Conservation (phyloP, 768 basidiomycete species). For the Psilocybe sp. region DNA sequence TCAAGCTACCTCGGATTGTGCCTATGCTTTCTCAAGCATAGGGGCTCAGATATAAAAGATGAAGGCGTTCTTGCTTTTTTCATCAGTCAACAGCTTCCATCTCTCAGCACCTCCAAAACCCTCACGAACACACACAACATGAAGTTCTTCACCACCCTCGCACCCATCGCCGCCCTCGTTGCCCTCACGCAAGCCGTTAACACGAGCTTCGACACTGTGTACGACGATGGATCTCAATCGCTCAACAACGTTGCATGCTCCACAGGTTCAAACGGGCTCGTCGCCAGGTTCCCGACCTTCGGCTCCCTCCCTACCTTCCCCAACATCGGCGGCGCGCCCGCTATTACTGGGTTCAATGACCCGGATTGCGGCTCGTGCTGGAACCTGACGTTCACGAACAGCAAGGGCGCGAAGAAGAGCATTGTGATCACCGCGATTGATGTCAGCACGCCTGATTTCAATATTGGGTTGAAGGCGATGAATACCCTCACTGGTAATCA, state of each 20-base stretch:
- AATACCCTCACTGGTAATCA: conserved; percentile 46
- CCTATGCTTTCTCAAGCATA: no score
- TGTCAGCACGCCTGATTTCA: conserved; percentile 40
- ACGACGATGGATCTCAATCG: conserved; percentile 41
- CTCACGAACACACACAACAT: conserved; percentile 16
- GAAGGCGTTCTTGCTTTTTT: no score
- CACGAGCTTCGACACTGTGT: conserved; percentile 43
- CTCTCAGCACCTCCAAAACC: no score
- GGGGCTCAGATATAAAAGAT: no score
- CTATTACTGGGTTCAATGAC: conserved; percentile 50
- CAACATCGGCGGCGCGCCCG: conserved; percentile 52
- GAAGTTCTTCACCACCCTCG: conserved; percentile 26
- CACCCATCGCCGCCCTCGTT: conserved; percentile 23
- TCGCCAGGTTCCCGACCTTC: conserved; percentile 45
- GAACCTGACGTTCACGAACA: conserved; percentile 45
- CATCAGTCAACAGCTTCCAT: no score
- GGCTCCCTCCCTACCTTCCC: conserved; percentile 56
- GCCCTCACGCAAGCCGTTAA: conserved; percentile 21
- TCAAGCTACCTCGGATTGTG: no score
- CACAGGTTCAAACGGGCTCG: conserved; percentile 48
- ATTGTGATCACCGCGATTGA: conserved; percentile 55
- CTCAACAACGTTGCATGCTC: conserved; percentile 44
- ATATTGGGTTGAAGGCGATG: conserved; percentile 50
- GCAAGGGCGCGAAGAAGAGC: conserved; percentile 24
- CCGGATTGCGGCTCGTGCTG: conserved; percentile 58